Percentiles rank a stretch among this genome's conserved stretches.
These are phyloP conservation scores for Fusarium lyarnte DNA, from an alignment of 2,329 filamentous ascomycete species.

Conservation along the genomic window DNA sequence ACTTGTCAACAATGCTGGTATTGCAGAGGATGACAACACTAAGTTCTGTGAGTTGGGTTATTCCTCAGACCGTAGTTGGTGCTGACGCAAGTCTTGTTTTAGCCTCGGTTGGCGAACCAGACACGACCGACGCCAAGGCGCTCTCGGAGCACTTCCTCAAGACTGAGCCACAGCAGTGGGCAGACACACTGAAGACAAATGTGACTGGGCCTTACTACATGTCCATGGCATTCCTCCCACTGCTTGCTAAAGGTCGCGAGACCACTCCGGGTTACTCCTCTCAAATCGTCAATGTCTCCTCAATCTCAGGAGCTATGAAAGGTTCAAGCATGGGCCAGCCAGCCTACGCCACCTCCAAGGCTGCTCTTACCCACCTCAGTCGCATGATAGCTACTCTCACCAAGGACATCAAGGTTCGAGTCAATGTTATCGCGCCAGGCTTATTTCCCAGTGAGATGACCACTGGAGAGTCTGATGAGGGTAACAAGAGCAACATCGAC, in stretches of 20 bases:
- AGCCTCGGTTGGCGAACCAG: not conserved
- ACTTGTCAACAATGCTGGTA: conserved; percentile 1
- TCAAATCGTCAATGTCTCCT: not conserved
- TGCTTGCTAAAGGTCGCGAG: not conserved
- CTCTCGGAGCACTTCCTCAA: conserved; percentile 3
- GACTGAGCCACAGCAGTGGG: not conserved
- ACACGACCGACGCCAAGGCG: not conserved
- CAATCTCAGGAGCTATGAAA: not conserved
- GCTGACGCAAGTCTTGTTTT: fast-evolving
- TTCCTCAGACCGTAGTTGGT: fast-evolving
- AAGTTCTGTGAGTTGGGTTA: not conserved
- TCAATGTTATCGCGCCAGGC: conserved; percentile 5
- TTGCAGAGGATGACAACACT: not conserved
- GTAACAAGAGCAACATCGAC: not conserved
- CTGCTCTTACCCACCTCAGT: conserved; percentile 2
- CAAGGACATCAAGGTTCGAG: conserved; percentile 8
- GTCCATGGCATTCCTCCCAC: not conserved
- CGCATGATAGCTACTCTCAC: conserved; percentile 8
- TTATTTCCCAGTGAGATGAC: conserved; percentile 8
- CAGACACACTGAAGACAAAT: not conserved
- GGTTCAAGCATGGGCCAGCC: conserved; percentile 3
- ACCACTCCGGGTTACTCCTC: not conserved
- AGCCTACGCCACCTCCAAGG: not conserved
- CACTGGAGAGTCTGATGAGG: not conserved
- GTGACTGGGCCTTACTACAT: conserved; percentile 1